Evolutionary conservation across 139 green algal genomes (phyloP).

Genomic region (Tetratostichococcus sp.): DNA sequence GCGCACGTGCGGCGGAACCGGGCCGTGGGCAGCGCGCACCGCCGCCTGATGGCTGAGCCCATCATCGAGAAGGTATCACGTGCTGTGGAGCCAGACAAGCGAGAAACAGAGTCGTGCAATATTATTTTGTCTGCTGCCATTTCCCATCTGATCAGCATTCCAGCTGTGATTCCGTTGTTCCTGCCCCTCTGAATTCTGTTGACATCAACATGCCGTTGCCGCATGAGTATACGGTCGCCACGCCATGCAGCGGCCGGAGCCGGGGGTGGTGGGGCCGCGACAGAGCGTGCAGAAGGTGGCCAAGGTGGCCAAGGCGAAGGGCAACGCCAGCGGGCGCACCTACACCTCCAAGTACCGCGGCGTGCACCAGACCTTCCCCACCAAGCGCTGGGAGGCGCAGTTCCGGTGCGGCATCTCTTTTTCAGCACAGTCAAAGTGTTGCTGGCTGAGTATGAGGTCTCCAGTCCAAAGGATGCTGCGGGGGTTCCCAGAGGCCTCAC

Average conservation of each 20-base stretch:
- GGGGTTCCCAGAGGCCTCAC: no score
- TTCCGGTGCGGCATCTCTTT: slow-evolving; percentile 63
- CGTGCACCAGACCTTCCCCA: slow-evolving; percentile 90
- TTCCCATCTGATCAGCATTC: no score
- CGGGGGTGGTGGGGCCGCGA: background rate
- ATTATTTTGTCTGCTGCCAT: no score
- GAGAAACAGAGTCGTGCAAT: no score
- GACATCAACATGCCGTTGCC: background rate
- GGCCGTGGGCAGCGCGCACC: background rate
- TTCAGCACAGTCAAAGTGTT: no score
- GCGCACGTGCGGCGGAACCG: background rate
- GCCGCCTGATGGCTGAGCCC: background rate
- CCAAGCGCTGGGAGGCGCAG: slow-evolving; percentile 84
- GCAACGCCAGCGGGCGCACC: slow-evolving; percentile 40
- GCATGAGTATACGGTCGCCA: background rate
- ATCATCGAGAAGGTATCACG: background rate
- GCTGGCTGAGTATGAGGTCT: no score
- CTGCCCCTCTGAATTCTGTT: no score
- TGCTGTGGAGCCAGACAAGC: no score
- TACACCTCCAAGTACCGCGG: slow-evolving; percentile 82
- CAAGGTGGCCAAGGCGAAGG: slow-evolving; percentile 32
- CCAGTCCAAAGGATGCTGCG: no score
- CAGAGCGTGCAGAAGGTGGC: slow-evolving; percentile 23
- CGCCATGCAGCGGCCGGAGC: background rate
- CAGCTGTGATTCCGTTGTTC: no score